Evolutionary conservation across 192 early-diverging fungal genomes (phyloP).

Genomic region (Coemansia aciculifera): DNA sequence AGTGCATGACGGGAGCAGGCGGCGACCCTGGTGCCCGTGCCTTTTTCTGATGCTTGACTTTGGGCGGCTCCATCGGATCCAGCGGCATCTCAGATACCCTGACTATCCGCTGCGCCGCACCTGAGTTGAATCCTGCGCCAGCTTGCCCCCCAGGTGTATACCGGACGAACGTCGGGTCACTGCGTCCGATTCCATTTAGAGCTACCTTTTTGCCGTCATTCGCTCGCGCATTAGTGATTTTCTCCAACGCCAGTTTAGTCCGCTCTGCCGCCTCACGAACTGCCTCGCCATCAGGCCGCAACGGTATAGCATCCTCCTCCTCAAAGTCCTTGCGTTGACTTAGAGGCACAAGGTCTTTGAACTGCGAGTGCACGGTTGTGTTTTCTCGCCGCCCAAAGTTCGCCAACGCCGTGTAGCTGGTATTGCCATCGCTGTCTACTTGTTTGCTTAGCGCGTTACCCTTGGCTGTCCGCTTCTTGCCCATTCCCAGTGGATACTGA

Average conservation of each 20-base stretch:
- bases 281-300: slow-evolving; percentile 75
- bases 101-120: slow-evolving; percentile 86
- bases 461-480: slow-evolving; percentile 59
- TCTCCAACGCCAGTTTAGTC: slow-evolving; percentile 87
- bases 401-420: slow-evolving; percentile 87
- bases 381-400: slow-evolving; percentile 70
- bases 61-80: slow-evolving; percentile 96
- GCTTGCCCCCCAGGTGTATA: slow-evolving; percentile 82
- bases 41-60: slow-evolving; percentile 89
- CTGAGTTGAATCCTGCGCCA: slow-evolving; percentile 67
- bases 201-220: slow-evolving; percentile 63
- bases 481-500: slow-evolving; percentile 96
- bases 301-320: slow-evolving; percentile 64
- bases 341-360: slow-evolving; percentile 78
- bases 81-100: slow-evolving; percentile 91
- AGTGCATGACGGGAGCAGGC: slow-evolving; percentile 97
- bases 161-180: slow-evolving; percentile 80
- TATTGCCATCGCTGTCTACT: slow-evolving; percentile 86
- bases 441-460: slow-evolving; percentile 76
- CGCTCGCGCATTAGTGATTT: slow-evolving; percentile 48
- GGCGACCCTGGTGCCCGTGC: slow-evolving; percentile 84
- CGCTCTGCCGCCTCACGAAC: slow-evolving; percentile 83
- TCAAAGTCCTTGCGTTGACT: slow-evolving; percentile 68
- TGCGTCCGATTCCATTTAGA: slow-evolving; percentile 57
- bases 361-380: slow-evolving; percentile 78